These are phyloP conservation scores for Metschnikowia kunwiensis DNA, from an alignment of 805 yeast species.

Conservation along the genomic window DNA sequence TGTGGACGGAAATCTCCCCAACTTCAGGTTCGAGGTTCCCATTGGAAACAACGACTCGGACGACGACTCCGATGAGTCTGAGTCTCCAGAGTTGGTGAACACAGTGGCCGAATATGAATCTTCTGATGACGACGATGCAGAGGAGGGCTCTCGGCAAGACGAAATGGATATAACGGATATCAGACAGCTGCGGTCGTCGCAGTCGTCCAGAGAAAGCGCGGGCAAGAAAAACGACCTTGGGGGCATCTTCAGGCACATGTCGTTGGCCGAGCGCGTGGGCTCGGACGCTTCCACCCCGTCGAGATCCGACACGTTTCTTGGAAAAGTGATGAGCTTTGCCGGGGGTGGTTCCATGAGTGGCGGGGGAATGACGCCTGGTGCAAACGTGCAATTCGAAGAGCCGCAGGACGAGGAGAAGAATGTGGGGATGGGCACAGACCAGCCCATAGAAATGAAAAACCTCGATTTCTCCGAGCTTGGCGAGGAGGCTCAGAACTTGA, in stretches of 20 bases:
- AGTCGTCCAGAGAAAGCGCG: conserved; percentile 12
- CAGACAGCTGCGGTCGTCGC: conserved; percentile 7
- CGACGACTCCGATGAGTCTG: conserved; percentile 9
- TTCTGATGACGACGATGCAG: conserved; percentile 17
- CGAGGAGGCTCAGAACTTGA: conserved; percentile 54
- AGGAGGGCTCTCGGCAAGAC: conserved; percentile 1
- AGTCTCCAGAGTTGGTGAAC: conserved; percentile 6
- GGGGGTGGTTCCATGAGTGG: conserved; percentile 32
- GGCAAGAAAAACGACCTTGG: conserved; percentile 11
- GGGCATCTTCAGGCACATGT: conserved; percentile 33
- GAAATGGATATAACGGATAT: conserved; percentile 18
- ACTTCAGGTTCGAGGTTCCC: conserved; percentile 12
- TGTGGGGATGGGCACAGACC: conserved; percentile 22
- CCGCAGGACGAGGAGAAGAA: conserved; percentile 23
- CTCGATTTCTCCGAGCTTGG: conserved; percentile 42
- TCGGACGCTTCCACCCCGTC: conserved; percentile 21
- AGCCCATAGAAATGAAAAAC: conserved; percentile 44
- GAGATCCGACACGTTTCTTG: conserved; percentile 38
- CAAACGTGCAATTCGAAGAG: conserved; percentile 20
- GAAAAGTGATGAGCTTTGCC: conserved; percentile 30
- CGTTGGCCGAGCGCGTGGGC: conserved; percentile 31
- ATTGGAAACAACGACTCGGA: conserved; percentile 3
- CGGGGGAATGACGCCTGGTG: conserved; percentile 45
- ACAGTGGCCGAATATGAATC: conserved; percentile 16
- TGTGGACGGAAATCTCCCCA: conserved; percentile 12